These are phyloP conservation scores for Juglanconis oblonga DNA, from an alignment of 2,329 filamentous ascomycete genomes.

Conservation along the genomic window DNA sequence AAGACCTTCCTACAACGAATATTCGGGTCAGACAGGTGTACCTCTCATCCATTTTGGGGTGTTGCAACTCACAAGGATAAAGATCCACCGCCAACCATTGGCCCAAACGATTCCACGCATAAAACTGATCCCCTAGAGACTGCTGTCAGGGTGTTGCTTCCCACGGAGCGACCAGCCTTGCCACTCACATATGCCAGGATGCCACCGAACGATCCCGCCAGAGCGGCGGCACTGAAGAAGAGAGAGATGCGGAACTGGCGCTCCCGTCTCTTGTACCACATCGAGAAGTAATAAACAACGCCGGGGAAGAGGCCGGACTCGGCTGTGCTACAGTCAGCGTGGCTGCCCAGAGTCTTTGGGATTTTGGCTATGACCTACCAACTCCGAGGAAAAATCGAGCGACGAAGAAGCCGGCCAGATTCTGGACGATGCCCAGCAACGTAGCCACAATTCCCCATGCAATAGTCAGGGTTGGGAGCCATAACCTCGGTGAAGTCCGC, in stretches of 20 bases:
- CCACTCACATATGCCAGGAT: constrained; percentile 49
- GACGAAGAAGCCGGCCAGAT: constrained; percentile 48
- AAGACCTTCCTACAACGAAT: constrained; percentile 46
- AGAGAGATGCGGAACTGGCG: constrained; percentile 53
- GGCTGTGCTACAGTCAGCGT: constrained; percentile 30
- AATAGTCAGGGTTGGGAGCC: constrained; percentile 56
- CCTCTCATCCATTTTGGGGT: neutral
- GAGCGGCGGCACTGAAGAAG: constrained; percentile 53
- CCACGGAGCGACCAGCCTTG: neutral
- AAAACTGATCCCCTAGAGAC: constrained; percentile 46
- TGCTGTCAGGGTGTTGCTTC: neutral
- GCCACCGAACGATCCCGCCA: constrained; percentile 56
- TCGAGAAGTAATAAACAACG: constrained; percentile 48
- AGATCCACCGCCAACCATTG: constrained; percentile 58
- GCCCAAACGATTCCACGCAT: constrained; percentile 51
- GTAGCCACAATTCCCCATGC: constrained; percentile 55
- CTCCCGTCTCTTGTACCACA: constrained; percentile 56
- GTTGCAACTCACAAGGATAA: constrained; percentile 46
- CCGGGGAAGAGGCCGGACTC: constrained; percentile 52
- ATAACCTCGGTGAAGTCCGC: constrained; percentile 53
- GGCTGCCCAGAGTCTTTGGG: too few species aligned
- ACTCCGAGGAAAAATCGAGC: constrained; percentile 56
- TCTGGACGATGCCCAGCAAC: constrained; percentile 46
- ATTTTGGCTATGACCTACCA: constrained; percentile 36
- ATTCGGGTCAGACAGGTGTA: too few species aligned